Evolutionary conservation across 331 rosid species (phyloP).

Genomic region (Acacia pycnantha): DNA sequence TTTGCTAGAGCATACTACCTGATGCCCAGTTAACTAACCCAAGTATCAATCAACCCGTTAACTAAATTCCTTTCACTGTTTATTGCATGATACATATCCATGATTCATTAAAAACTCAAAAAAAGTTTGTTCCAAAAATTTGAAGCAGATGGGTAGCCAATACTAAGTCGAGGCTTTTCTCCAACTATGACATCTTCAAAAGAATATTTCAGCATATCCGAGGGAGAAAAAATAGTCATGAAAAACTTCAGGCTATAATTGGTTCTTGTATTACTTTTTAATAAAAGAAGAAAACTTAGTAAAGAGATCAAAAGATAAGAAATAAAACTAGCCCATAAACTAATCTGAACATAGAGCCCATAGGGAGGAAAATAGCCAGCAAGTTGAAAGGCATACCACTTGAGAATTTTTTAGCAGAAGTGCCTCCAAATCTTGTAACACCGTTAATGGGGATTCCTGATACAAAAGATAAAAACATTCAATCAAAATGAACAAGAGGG

Average conservation of each 20-base stretch:
- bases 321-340: conserved; percentile 18
- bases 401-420: conserved; percentile 69
- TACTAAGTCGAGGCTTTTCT: not conserved
- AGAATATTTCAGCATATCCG: not conserved
- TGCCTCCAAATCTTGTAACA: conserved; percentile 75
- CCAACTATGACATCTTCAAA: not conserved
- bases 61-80: not conserved
- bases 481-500: not conserved
- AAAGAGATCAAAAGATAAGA: conserved; percentile 11
- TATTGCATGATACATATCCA: not conserved
- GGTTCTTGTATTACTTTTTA: not conserved
- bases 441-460: conserved; percentile 74
- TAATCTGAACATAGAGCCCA: conserved; percentile 1
- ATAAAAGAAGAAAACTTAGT: not conserved
- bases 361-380: conserved; percentile 10
- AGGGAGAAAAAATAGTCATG: not conserved
- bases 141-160: not conserved
- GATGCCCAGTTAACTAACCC: not conserved
- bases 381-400: conserved; percentile 56
- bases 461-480: conserved; percentile 26
- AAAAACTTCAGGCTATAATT: not conserved
- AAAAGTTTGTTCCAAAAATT: not conserved
- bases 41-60: not conserved
- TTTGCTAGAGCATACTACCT: not conserved
- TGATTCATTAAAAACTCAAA: not conserved